Evolutionary conservation across 768 basidiomycete species (phyloP).

Genomic region (Macrolepiota albuminosa): DNA sequence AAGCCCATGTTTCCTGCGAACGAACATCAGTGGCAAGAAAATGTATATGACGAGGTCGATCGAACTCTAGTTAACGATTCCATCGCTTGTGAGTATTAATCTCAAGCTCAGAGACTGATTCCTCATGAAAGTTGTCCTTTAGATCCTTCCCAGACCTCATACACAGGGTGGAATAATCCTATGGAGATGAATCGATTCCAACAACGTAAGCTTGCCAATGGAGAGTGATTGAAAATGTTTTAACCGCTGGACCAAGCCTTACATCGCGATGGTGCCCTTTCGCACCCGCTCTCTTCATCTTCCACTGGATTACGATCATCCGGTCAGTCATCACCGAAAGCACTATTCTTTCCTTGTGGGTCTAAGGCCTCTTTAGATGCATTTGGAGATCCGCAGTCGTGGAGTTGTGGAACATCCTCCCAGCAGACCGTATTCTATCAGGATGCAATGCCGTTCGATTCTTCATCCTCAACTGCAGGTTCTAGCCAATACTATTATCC

Average conservation of each 20-base stretch:
- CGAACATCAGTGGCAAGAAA: neutral
- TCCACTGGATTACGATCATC: neutral
- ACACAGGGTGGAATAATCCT: constrained; percentile 2
- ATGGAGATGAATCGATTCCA: neutral
- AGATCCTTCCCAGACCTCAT: neutral
- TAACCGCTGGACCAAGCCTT: constrained; percentile 1
- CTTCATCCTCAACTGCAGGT: constrained; percentile 15
- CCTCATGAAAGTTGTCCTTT: neutral
- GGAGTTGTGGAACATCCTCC: constrained; percentile 8
- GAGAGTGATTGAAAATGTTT: neutral
- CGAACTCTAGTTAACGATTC: neutral
- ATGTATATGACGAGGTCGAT: neutral
- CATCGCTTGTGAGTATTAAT: neutral
- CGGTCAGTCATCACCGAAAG: neutral
- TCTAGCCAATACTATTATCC: constrained; percentile 29
- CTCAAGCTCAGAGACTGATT: neutral
- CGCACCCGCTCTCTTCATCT: neutral
- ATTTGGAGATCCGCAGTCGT: neutral
- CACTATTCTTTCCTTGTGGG: neutral
- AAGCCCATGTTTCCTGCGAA: constrained; percentile 2
- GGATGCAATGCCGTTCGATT: neutral
- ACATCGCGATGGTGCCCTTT: neutral
- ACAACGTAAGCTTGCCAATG: constrained; percentile 4
- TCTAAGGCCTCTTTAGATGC: neutral
- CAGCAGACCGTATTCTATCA: neutral